Evolutionary conservation across 192 early-diverging fungal genomes (phyloP), one percentile per base, ranked within the genome.

Genomic region (Backusella tarrabulga): DNA sequence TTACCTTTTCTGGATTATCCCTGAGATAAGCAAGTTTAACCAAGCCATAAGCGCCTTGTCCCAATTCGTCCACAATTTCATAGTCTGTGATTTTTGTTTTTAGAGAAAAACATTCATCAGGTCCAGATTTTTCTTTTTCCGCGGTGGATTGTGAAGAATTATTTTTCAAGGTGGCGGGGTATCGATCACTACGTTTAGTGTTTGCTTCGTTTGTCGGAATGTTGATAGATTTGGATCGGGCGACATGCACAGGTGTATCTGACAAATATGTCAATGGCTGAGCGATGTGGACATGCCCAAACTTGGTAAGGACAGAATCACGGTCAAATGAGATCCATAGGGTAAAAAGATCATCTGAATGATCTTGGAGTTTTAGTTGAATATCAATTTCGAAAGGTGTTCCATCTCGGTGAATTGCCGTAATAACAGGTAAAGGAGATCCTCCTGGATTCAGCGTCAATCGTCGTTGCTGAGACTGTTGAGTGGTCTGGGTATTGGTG

Each of bases 31-130:
- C 91, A 6, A 86, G 77, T 41, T 87, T 83, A n/a, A 95, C 93
- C 46, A 88, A 81, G 4, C 91, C 92, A 75, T 91, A 93, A 11
- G 91, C 90, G 14, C 92, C 93, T 73, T 85, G 80, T 11, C 93
- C 93, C 5, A 94, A 77, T 0, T 76, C 76, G 34, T 86, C 82
- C 1, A 91, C 46, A 69, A 90, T 87, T 15, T 86, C 79, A 76
- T 87, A 93, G 71, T 92, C 90, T 23, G 81, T 71, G 67, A 91
- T 86, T 14, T 26, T 4, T 21, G 8, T 15, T 21, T 70, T 70
- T 26, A 32, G 71, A 26, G 68, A 17, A 34, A 12, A 68, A 68
- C 34, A 68, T 38, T 70, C 23, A 71, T 9, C 40, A n/a, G 72
- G 72, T 35, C 54, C 9, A 36, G 8, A 34, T n/a, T 8, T 34